Conservation (phyloP, 441 rosid genomes). For the Gossypium lobatum region DNA sequence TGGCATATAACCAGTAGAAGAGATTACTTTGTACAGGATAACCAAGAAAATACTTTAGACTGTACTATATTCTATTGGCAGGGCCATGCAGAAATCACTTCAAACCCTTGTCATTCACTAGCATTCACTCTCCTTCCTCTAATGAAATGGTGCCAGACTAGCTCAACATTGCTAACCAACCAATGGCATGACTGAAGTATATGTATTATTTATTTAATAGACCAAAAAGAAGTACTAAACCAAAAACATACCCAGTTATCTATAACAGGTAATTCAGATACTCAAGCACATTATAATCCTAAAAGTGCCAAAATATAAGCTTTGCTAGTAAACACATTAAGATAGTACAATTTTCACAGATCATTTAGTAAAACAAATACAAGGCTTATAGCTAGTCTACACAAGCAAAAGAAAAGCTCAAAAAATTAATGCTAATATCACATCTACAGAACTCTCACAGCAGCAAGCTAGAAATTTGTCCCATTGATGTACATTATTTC, state of each 20-base stretch:
- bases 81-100: not conserved
- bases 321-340: not conserved
- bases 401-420: not conserved
- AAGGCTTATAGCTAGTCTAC: not conserved
- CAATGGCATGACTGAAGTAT: not conserved
- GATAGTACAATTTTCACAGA: not conserved
- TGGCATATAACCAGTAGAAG: not conserved
- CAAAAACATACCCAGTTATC: not conserved
- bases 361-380: conserved; percentile 3
- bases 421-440: not conserved
- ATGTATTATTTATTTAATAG: not conserved
- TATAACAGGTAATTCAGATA: not conserved
- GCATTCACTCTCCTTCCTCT: not conserved
- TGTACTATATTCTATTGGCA: not conserved
- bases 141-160: not conserved
- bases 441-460: not conserved
- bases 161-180: conserved; percentile 8
- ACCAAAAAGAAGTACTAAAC: not conserved
- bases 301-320: not conserved
- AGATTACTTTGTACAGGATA: not conserved
- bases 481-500: not conserved
- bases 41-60: not conserved
- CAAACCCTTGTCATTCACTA: not conserved
- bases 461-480: not conserved
- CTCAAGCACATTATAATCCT: not conserved